These are phyloP conservation scores for Cinnamomum chago DNA, from an alignment of 164 flowering plant species.

Conservation along the genomic window DNA sequence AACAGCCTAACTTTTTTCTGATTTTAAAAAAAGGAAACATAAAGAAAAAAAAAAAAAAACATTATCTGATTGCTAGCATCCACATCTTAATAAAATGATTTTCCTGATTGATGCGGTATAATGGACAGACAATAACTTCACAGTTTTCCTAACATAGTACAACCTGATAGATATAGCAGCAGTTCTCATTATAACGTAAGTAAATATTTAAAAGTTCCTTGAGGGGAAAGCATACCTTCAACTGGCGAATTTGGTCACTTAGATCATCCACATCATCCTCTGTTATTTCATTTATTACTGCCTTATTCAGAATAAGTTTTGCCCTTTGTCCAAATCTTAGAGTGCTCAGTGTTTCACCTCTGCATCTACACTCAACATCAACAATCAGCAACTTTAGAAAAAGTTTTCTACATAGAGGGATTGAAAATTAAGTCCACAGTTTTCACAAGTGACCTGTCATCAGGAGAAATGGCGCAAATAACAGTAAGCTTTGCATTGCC, in stretches of 20 bases:
- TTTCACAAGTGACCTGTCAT: constrained; percentile 37
- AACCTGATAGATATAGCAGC: too few species aligned
- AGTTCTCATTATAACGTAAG: too few species aligned
- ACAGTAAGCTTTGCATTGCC: constrained; percentile 90
- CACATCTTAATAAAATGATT: too few species aligned
- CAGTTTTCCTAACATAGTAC: too few species aligned
- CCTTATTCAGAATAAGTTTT: constrained; percentile 60
- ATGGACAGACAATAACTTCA: too few species aligned
- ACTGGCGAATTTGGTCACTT: constrained; percentile 86
- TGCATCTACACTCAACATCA: constrained; percentile 42
- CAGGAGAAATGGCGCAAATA: constrained; percentile 74
- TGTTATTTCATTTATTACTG: constrained; percentile 85
- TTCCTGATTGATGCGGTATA: too few species aligned
- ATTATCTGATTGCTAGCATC: too few species aligned
- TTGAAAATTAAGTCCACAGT: background rate
- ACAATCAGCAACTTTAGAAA: constrained; percentile 4
- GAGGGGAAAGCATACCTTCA: constrained; percentile 57
- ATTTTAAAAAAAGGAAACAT: too few species aligned
- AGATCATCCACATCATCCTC: constrained; percentile 91
- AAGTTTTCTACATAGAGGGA: background rate
- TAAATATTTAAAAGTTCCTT: too few species aligned
- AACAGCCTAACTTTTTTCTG: too few species aligned
- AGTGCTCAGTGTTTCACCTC: constrained; percentile 70
- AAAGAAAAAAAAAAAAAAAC: too few species aligned
- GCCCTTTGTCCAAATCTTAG: constrained; percentile 76